phyloP scores from a whole-genome alignment of 2,329 filamentous ascomycete species.

The Pseudopyricularia javanii region DNA sequence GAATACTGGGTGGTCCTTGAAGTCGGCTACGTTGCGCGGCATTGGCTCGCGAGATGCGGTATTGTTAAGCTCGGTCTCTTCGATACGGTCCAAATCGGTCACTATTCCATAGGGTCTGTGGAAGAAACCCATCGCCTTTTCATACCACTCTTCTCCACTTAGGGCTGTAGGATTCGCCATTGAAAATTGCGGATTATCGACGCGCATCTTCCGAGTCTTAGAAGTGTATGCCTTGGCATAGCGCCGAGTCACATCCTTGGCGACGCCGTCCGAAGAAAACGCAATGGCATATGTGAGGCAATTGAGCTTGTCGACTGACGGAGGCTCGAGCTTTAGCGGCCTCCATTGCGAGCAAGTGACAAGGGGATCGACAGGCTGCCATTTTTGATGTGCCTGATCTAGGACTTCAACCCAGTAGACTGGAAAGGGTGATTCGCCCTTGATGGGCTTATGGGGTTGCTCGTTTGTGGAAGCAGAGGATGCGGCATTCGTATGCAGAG shows the following conservation, averaged over 20 bases:
- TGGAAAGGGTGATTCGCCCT: slow-evolving; percentile 67
- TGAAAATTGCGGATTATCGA: slow-evolving; percentile 39
- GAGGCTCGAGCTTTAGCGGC: slow-evolving; percentile 68
- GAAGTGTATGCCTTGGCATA: slow-evolving; percentile 84
- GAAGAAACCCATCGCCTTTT: slow-evolving; percentile 35
- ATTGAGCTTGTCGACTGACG: slow-evolving; percentile 65
- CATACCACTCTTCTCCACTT: slow-evolving; percentile 33
- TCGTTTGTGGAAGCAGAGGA: neutral
- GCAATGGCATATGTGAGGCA: slow-evolving; percentile 72
- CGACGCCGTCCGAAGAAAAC: slow-evolving; percentile 69
- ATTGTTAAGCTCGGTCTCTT: slow-evolving; percentile 63
- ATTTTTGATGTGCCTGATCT: slow-evolving; percentile 76
- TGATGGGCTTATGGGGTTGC: slow-evolving; percentile 28
- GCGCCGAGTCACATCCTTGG: slow-evolving; percentile 73
- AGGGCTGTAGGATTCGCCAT: neutral
- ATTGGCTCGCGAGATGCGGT: slow-evolving; percentile 68
- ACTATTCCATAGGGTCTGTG: slow-evolving; percentile 17
- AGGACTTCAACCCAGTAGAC: slow-evolving; percentile 94
- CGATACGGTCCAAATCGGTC: slow-evolving; percentile 68
- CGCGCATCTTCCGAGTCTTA: slow-evolving; percentile 71
- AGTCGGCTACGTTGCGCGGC: slow-evolving; percentile 76
- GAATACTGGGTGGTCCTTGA: slow-evolving; percentile 74
- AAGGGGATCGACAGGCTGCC: slow-evolving; percentile 77
- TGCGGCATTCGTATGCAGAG: slow-evolving; percentile 14
- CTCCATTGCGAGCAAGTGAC: slow-evolving; percentile 72